A percentile compares a stretch with the other conserved stretches of the same genome.
phyloP scores from a whole-genome alignment of 805 yeast genomes.

The Priceomyces fermenticarens region DNA sequence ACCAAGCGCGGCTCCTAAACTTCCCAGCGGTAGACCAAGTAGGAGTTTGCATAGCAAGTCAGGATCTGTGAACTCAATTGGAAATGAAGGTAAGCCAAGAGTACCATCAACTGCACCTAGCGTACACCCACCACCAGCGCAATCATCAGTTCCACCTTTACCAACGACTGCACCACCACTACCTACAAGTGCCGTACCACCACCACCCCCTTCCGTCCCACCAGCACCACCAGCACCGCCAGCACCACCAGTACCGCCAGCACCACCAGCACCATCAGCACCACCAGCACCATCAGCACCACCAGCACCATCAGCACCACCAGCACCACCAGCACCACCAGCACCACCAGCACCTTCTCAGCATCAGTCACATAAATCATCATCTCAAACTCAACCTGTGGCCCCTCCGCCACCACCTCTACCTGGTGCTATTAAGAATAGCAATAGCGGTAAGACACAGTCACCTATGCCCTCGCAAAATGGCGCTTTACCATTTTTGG shows the following conservation, averaged over 20 bases:
- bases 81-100: conserved; percentile 12
- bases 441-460: conserved; percentile 8
- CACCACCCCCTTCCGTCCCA: conserved; percentile 7
- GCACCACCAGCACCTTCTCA: conserved; percentile 18
- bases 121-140: conserved; percentile 12
- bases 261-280: conserved; percentile 11
- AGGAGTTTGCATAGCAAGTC: conserved; percentile 33
- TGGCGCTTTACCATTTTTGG: conserved; percentile 49
- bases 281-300: conserved; percentile 15
- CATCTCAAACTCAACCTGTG: conserved; percentile 11
- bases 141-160: conserved; percentile 13
- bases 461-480: conserved; percentile 22
- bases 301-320: conserved; percentile 10
- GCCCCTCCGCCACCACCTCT: conserved; percentile 12
- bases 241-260: conserved; percentile 18
- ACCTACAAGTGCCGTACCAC: conserved; percentile 18
- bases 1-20: conserved; percentile 14
- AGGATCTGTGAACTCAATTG: conserved; percentile 14
- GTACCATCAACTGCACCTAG: conserved; percentile 15
- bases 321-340: conserved; percentile 13
- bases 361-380: conserved; percentile 11
- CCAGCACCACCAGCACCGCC: conserved; percentile 16
- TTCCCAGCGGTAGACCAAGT: conserved; percentile 41
- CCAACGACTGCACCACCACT: conserved; percentile 16
- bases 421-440: conserved; percentile 8